phyloP scores from a whole-genome alignment of 108 stramenopile genomes.

The Asterionellopsis glacialis region DNA sequence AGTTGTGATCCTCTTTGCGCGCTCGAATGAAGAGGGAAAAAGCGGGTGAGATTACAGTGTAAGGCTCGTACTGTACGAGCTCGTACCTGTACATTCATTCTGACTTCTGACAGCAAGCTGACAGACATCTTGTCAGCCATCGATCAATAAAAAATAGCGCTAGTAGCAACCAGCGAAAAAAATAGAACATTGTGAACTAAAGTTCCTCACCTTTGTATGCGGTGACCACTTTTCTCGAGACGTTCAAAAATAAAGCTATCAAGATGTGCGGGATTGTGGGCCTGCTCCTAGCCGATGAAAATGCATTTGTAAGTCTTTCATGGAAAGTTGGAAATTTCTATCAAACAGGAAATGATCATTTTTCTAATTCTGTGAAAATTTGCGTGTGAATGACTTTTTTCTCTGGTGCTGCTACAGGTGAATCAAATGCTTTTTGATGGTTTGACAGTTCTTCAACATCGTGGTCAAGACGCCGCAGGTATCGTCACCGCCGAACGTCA shows the following conservation, averaged over 20 bases:
- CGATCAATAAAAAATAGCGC: no score
- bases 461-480: constrained; percentile 99
- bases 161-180: no score
- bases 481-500: constrained; percentile 85
- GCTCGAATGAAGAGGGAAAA: no score
- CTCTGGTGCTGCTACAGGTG: constrained; percentile 41
- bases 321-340: neutral
- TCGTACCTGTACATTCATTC: no score
- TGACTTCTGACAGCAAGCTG: no score
- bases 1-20: no score
- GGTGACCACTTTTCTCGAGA: no score
- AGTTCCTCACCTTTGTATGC: neutral
- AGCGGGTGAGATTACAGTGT: no score
- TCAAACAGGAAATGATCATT: neutral
- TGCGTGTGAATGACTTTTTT: neutral
- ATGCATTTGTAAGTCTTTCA: constrained; percentile 43
- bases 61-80: no score
- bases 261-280: constrained; percentile 93
- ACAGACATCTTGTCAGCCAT: no score
- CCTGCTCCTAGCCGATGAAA: constrained; percentile 76
- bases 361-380: neutral
- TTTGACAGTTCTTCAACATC: constrained; percentile 97
- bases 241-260: neutral
- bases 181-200: neutral
- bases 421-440: constrained; percentile 96